phyloP scores from a whole-genome alignment of 305 asterid species.

The Solanum hybrid region DNA sequence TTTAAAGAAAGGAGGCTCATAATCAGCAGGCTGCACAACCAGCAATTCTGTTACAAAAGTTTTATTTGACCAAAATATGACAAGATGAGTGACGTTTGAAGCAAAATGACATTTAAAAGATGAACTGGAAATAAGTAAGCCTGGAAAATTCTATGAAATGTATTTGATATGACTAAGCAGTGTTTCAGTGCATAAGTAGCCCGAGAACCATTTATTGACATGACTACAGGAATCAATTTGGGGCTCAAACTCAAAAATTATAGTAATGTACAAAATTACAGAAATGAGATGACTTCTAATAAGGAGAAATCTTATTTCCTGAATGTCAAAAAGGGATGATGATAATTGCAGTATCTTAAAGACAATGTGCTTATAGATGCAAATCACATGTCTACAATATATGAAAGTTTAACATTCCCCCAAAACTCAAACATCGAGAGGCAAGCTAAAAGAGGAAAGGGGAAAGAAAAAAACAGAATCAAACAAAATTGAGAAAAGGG shows the following conservation, averaged over 20 bases:
- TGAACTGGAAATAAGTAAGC: not conserved
- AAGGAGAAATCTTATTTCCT: not conserved
- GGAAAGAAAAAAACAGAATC: not conserved
- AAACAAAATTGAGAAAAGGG: constrained; percentile 7
- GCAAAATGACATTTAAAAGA: not conserved
- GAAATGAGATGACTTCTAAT: not conserved
- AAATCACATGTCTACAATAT: not conserved
- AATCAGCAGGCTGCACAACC: constrained; percentile 82
- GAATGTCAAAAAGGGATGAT: not conserved
- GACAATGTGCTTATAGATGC: not conserved
- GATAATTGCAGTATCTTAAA: not conserved
- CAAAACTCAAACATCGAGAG: not conserved
- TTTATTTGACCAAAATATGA: not conserved
- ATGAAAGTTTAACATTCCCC: not conserved
- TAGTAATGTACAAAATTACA: not conserved
- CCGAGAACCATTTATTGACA: not conserved
- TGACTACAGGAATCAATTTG: not conserved
- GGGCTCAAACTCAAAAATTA: not conserved
- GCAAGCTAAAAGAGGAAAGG: not conserved
- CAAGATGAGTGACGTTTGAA: not conserved
- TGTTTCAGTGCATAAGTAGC: not conserved
- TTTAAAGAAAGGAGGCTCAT: constrained; percentile 93
- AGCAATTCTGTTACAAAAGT: constrained; percentile 3
- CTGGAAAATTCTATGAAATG: not conserved
- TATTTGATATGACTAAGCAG: not conserved